Conservation (phyloP, 257 asterid species). For the Solanum etuberosum region DNA sequence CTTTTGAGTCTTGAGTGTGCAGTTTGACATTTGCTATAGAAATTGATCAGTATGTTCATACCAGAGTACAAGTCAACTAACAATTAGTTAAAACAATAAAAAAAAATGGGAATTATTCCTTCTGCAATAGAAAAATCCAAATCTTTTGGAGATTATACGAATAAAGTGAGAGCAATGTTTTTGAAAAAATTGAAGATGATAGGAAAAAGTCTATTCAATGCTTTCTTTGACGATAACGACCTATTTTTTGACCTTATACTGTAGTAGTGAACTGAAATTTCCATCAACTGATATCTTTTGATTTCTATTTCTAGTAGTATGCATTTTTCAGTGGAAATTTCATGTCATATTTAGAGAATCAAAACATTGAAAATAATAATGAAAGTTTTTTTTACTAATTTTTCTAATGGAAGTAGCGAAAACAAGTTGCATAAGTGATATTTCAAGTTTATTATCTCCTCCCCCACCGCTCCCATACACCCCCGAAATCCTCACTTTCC, state of each 20-base stretch:
- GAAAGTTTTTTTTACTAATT: too few species aligned
- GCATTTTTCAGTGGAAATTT: neutral
- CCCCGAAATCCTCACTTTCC: neutral
- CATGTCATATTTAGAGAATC: neutral
- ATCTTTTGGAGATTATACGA: neutral
- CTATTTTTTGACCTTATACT: neutral
- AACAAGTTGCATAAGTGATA: too few species aligned
- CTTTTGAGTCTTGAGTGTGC: neutral
- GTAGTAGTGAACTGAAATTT: neutral
- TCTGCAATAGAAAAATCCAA: neutral
- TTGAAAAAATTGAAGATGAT: neutral
- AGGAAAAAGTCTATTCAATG: neutral
- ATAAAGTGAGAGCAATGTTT: neutral
- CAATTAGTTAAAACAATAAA: neutral
- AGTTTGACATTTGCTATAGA: neutral
- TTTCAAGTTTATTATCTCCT: too few species aligned
- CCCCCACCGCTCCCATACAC: neutral
- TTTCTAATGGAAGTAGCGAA: too few species aligned
- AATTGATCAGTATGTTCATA: neutral
- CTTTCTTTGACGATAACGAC: neutral
- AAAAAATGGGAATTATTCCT: neutral
- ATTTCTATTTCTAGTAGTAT: neutral
- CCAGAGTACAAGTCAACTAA: neutral
- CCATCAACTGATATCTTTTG: neutral
- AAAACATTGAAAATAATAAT: neutral